Evolutionary conservation across 2,329 filamentous ascomycete species (phyloP).

Genomic region (Aureobasidium sp.): DNA sequence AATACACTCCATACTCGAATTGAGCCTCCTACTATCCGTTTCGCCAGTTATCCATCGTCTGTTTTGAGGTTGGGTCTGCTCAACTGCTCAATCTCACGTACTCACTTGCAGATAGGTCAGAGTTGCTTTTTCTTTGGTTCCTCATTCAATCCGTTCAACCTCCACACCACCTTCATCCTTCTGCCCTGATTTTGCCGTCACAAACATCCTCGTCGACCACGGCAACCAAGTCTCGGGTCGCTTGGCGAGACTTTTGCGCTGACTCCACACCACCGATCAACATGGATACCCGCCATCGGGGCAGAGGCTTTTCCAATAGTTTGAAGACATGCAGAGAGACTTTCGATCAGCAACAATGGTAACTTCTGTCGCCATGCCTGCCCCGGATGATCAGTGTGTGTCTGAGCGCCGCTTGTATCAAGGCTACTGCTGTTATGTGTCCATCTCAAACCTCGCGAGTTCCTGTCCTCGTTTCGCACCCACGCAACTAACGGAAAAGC

Average conservation of each 20-base stretch:
- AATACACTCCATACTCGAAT: not conserved
- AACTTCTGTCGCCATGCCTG: not conserved
- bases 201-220: not conserved
- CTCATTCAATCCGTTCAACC: not conserved
- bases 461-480: not conserved
- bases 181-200: not conserved
- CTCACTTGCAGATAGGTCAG: not conserved
- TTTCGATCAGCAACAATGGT: slow-evolving; percentile 5
- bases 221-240: not conserved
- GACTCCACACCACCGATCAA: slow-evolving; percentile 6
- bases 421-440: not conserved
- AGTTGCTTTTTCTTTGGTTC: not conserved
- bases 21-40: slow-evolving; percentile 8
- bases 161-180: not conserved
- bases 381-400: not conserved
- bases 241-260: slow-evolving; percentile 2
- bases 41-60: slow-evolving; percentile 2
- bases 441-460: not conserved
- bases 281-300: slow-evolving; percentile 10
- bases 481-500: slow-evolving; percentile 2
- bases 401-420: not conserved
- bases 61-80: not conserved
- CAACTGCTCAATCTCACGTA: not conserved
- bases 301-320: slow-evolving; percentile 8
- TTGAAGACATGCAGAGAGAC: slow-evolving; percentile 5